Conservation (phyloP, 306 rosid species). For the Quercus glauca region DNA sequence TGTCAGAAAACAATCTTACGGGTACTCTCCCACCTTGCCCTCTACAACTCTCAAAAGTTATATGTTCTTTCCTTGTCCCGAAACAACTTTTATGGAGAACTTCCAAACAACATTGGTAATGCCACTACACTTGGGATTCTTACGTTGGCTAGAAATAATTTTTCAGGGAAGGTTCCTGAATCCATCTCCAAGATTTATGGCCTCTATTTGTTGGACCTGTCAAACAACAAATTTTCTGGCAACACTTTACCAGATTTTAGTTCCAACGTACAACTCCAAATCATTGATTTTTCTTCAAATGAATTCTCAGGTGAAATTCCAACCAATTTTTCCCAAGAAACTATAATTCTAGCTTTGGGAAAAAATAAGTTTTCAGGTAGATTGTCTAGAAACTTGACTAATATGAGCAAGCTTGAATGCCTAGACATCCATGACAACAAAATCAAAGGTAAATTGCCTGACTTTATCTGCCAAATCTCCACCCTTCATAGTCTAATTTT, state of each 20-base stretch:
- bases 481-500: neutral
- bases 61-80: slow-evolving; percentile 22
- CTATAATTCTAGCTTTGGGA: slow-evolving; percentile 2
- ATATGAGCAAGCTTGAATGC: too few species aligned
- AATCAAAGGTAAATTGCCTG: too few species aligned
- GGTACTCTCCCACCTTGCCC: slow-evolving; percentile 14
- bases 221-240: slow-evolving; percentile 21
- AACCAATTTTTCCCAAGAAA: slow-evolving; percentile 18
- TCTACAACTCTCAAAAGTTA: slow-evolving; percentile 16
- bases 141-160: slow-evolving; percentile 24
- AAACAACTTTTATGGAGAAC: slow-evolving; percentile 28
- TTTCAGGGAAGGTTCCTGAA: slow-evolving; percentile 23
- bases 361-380: neutral
- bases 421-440: too few species aligned
- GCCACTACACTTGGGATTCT: slow-evolving; percentile 18
- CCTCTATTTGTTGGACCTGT: slow-evolving; percentile 25
- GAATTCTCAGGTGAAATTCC: slow-evolving; percentile 29
- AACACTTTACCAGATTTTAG: slow-evolving; percentile 15
- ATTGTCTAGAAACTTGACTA: slow-evolving; percentile 24
- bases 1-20: too few species aligned
- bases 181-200: slow-evolving; percentile 28
- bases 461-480: neutral
- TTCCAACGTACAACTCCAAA: slow-evolving; percentile 10
- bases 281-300: slow-evolving; percentile 27
- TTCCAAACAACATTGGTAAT: slow-evolving; percentile 23